phyloP scores from a whole-genome alignment of 352 stramenopile genomes.

The Pythium myriotylum region DNA sequence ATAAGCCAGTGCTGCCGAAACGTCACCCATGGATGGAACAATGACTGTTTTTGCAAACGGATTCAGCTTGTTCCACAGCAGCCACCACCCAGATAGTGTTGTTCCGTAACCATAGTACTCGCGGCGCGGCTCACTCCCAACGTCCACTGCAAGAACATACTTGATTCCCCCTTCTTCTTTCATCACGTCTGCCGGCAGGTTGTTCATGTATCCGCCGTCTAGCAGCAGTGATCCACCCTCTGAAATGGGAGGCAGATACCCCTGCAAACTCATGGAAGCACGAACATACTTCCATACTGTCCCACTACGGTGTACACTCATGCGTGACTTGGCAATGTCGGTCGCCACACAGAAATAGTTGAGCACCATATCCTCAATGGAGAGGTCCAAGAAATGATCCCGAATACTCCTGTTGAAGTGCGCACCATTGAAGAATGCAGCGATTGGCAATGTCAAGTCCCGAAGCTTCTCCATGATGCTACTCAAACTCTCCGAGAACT shows the following conservation, averaged over 20 bases:
- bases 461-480: constrained; percentile 75
- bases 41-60: constrained; percentile 86
- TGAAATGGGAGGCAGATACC: constrained; percentile 90
- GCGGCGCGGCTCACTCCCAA: constrained; percentile 76
- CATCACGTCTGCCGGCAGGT: constrained; percentile 92
- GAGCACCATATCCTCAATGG: constrained; percentile 90
- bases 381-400: constrained; percentile 72
- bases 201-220: constrained; percentile 94
- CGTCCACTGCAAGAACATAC: constrained; percentile 90
- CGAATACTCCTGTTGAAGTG: constrained; percentile 84
- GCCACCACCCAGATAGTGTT: constrained; percentile 87
- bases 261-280: constrained; percentile 91
- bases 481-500: constrained; percentile 64
- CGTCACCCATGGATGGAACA: constrained; percentile 92
- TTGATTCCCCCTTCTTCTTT: constrained; percentile 88
- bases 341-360: constrained; percentile 94
- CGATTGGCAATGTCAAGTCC: constrained; percentile 89
- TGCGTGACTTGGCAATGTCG: constrained; percentile 89
- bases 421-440: constrained; percentile 87
- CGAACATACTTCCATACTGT: constrained; percentile 90
- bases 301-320: constrained; percentile 87
- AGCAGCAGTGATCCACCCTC: constrained; percentile 87
- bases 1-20: constrained; percentile 87
- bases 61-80: constrained; percentile 92
- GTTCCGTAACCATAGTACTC: constrained; percentile 85